Conservation (phyloP, 768 basidiomycete genomes). For the Rhizopogon roseolus region DNA sequence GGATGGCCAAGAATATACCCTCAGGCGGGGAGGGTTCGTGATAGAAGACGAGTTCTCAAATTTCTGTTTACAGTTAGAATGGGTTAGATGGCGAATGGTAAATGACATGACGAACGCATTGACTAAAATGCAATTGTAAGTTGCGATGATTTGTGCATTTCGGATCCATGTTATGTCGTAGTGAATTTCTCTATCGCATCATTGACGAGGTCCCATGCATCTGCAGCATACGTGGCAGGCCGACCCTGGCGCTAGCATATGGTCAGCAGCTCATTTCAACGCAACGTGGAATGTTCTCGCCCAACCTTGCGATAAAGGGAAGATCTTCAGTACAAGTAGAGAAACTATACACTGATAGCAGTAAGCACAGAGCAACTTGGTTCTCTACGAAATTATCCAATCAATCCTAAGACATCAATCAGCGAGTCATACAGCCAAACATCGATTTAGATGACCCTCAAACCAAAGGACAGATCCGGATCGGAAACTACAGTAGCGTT, state of each 20-base stretch:
- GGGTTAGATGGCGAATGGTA: slow-evolving; percentile 18
- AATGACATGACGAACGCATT: slow-evolving; percentile 28
- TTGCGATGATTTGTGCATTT: no score
- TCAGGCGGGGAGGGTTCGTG: slow-evolving; percentile 33
- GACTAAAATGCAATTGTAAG: neutral
- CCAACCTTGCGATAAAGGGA: no score
- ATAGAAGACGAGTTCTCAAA: slow-evolving; percentile 51
- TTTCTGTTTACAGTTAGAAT: slow-evolving; percentile 7
- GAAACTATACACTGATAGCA: neutral
- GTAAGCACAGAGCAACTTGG: neutral
- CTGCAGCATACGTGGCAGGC: no score
- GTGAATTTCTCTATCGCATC: slow-evolving; percentile 1
- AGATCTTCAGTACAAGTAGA: no score
- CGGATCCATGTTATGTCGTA: slow-evolving; percentile 13
- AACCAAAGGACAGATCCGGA: slow-evolving; percentile 33
- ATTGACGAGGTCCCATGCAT: neutral
- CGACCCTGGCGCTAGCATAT: no score
- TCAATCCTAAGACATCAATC: slow-evolving; percentile 37
- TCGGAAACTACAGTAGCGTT: slow-evolving; percentile 13
- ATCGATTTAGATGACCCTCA: slow-evolving; percentile 25
- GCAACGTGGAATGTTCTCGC: no score
- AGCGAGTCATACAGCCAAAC: neutral
- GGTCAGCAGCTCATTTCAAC: no score
- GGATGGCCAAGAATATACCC: slow-evolving; percentile 19
- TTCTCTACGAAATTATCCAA: slow-evolving; percentile 52